Base-by-base conservation (phyloP, 2,329 filamentous ascomycete genomes). In the Aspergillus carbonarius region DNA sequence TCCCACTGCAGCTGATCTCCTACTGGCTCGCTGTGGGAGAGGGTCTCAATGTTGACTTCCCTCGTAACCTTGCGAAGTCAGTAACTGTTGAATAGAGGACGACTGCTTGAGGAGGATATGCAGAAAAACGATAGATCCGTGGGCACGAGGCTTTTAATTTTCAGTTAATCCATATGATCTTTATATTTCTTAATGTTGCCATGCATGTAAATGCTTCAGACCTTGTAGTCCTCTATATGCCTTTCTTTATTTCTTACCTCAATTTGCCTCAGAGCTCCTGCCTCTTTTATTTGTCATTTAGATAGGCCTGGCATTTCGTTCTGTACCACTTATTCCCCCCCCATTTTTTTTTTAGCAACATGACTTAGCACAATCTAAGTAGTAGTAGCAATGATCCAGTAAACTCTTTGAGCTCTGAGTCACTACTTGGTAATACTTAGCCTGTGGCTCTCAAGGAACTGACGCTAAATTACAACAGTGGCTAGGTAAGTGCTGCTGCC, bases 11-110 rank as follows among this genome's bases (percentile, higher is more conserved):
- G 83, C 85, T 99, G 70, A 97, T 99, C 81, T 91, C 95, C 60
- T 99, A 99, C 85, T 98, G 95, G 93, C 87, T 99, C 65, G 95
- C 95, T 55, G 93, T 99, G 70, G 89, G 90, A 67, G 95, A 96
- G 82, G 93, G 93, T 54, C 83, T 97, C 67, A 98, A 99, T 76
- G 95, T 99, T 60, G 95, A 99, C 76, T 98, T 98, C 87, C 95
- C 95, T 59, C 90, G 95, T 73, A 99, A 99, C 83, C 81, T 99
- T 81, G 95, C 95, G 77, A 99, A 99, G 87, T 96, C 92, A 64
- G 95, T 99, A 65, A 99, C 95, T 64, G 95, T 99, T 68, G 95
- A 99, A 86, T 99, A 93, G 40, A 40, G 18, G 15, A 25, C 44
- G 25, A 30, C 20, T 44, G 18, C 40, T 15, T 6, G 39, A 32